A percentile compares a stretch with the other conserved stretches of the same genome.
phyloP scores from a whole-genome alignment of 805 yeast species.

The Candida vaughaniae region DNA sequence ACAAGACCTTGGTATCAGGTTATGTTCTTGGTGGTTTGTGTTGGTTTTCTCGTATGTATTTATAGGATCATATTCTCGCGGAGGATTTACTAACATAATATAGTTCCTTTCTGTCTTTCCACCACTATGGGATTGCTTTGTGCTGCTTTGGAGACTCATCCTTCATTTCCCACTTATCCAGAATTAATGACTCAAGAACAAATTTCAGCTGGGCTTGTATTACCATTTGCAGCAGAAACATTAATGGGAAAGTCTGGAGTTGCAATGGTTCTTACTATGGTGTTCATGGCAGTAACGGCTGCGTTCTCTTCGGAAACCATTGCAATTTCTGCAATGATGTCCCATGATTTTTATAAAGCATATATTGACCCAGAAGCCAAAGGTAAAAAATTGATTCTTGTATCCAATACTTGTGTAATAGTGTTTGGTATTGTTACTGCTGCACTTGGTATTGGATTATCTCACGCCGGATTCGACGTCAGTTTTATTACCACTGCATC shows the following conservation, averaged over 20 bases:
- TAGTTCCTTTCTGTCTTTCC: constrained; percentile 24
- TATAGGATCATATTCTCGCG: neutral
- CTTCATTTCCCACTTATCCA: constrained; percentile 16
- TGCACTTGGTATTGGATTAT: constrained; percentile 20
- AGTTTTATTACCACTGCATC: constrained; percentile 28
- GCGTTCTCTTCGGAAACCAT: constrained; percentile 43
- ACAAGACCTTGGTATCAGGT: constrained; percentile 19
- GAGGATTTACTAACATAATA: constrained; percentile 9
- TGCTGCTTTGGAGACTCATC: constrained; percentile 20
- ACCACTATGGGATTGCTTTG: constrained; percentile 40
- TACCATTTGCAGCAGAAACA: constrained; percentile 21
- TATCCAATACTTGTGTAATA: constrained; percentile 21
- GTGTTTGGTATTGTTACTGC: constrained; percentile 22
- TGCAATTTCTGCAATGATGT: constrained; percentile 35
- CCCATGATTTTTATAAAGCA: constrained; percentile 26
- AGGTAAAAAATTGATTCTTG: constrained; percentile 22
- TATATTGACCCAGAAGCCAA: constrained; percentile 23
- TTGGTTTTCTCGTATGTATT: constrained; percentile 19
- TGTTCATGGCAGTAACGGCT: constrained; percentile 42
- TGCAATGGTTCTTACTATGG: constrained; percentile 27
- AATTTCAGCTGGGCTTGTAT: constrained; percentile 21
- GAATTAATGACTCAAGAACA: constrained; percentile 16
- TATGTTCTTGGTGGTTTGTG: constrained; percentile 23
- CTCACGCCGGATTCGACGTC: constrained; percentile 25
- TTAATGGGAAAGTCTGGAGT: constrained; percentile 27